Percentiles rank a stretch among this genome's conserved stretches.
These are phyloP conservation scores for Septoria petroselini DNA, from an alignment of 2,329 filamentous ascomycete genomes.

Conservation along the genomic window DNA sequence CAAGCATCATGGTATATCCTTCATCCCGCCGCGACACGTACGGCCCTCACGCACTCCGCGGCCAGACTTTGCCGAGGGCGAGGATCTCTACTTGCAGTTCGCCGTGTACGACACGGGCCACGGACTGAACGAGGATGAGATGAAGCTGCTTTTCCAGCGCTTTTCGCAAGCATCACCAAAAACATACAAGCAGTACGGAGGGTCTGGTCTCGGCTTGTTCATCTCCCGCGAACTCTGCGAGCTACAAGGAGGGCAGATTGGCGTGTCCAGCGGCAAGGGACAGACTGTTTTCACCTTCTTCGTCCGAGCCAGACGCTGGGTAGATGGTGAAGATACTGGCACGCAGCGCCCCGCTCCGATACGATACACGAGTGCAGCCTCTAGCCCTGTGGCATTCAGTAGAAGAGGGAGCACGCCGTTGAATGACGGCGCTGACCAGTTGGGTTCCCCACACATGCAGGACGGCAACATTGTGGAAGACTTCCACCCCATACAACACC, in stretches of 20 bases:
- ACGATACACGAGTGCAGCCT: slow-evolving; percentile 27
- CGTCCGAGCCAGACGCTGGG: slow-evolving; percentile 38
- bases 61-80: slow-evolving; percentile 39
- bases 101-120: slow-evolving; percentile 45
- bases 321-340: slow-evolving; percentile 10
- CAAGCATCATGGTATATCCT: slow-evolving; percentile 36
- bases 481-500: slow-evolving; percentile 15
- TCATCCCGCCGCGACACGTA: slow-evolving; percentile 31
- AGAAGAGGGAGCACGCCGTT: slow-evolving; percentile 27
- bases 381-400: slow-evolving; percentile 29
- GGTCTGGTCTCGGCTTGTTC: slow-evolving; percentile 46
- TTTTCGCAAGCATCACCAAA: slow-evolving; percentile 40
- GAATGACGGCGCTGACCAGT: not conserved
- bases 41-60: slow-evolving; percentile 24
- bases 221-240: slow-evolving; percentile 48
- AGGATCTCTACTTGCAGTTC: slow-evolving; percentile 43
- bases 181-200: slow-evolving; percentile 43
- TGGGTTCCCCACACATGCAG: slow-evolving; percentile 6
- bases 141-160: slow-evolving; percentile 44
- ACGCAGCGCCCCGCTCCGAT: slow-evolving; percentile 3
- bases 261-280: slow-evolving; percentile 41
- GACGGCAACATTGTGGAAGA: slow-evolving; percentile 14
- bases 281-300: slow-evolving; percentile 49
- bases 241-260: slow-evolving; percentile 46
- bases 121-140: slow-evolving; percentile 42